Evolutionary conservation across 2,329 filamentous ascomycete species (phyloP), one percentile per base, ranked within the genome.

Genomic region (Tolypocladium pustulatum): DNA sequence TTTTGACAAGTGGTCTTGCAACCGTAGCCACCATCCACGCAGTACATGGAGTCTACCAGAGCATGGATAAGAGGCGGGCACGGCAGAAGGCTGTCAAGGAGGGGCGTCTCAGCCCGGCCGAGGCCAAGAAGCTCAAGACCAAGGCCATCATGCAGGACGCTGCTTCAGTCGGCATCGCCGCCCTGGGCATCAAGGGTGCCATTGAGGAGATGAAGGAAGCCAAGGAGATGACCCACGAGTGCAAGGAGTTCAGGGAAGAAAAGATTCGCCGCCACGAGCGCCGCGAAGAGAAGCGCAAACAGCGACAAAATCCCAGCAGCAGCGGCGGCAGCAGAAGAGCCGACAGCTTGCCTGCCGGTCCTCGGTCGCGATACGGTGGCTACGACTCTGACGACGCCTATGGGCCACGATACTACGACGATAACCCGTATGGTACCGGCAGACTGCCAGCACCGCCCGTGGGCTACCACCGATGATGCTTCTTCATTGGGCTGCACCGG

Each of bases 1-100:
- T 83, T 61, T 63, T 85, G 59, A 83, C 79, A 57, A 78, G 80
- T 9, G 81, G 80, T 54, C 72, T 84, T 59, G 82, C 82, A 57
- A 76, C 79, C 57, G 79, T 83, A 62, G 81, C 82, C 67, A 84
- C 81, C 64, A 82, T 85, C 65, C 81, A 84, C 69, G 82, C 82
- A 63, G 81, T 79, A 64, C 77, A 84, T 66, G 81, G 74, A 63
- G 78, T 84, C 66, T 84, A 83, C 67, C 72, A 78, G 65, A 83
- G 80, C 70, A 77, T 83, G 78, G 79, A 82, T 68, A 81, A 81
- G 72, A 76, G 81, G 60, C 76, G 78, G 46, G 71, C 73, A 61
- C 75, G 81, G 60, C 76, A 80, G 59, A 79, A 75, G 66, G 81
- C 81, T 49, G 80, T 84, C 57, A 74, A 71, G 52, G 76, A 83